Evolutionary conservation across 2,329 filamentous ascomycete species (phyloP).

Genomic region (Lecanicillium sp.): DNA sequence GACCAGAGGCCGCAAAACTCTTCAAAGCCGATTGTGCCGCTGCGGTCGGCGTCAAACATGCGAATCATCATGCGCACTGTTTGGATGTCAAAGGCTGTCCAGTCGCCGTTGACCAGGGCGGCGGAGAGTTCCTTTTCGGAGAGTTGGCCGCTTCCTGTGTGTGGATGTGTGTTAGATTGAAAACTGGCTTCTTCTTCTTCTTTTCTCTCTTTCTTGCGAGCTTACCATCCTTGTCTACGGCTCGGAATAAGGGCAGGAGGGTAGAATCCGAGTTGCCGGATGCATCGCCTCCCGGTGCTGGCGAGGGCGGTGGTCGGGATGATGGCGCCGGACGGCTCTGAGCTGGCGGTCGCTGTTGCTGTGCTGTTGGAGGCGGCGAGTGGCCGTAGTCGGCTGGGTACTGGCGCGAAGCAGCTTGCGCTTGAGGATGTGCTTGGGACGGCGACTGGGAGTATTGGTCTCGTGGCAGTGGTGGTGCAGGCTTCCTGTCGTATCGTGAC

Average conservation of each 20-base stretch:
- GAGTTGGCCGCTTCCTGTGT: constrained; percentile 64
- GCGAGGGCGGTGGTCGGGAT: constrained; percentile 58
- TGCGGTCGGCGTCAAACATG: constrained; percentile 94
- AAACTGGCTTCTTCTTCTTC: background rate
- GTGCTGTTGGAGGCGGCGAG: constrained; percentile 38
- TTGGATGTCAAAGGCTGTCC: constrained; percentile 84
- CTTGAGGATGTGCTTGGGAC: constrained; percentile 10
- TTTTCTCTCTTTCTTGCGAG: constrained; percentile 6
- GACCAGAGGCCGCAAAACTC: constrained; percentile 97
- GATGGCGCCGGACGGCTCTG: constrained; percentile 45
- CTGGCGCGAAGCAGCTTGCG: constrained; percentile 10
- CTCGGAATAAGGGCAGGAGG: constrained; percentile 77
- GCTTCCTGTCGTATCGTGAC: constrained; percentile 40
- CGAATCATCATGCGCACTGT: constrained; percentile 99
- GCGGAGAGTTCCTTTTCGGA: constrained; percentile 80
- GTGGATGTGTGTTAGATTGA: background rate
- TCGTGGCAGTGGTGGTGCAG: constrained; percentile 32
- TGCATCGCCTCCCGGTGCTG: constrained; percentile 41
- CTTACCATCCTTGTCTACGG: constrained; percentile 75
- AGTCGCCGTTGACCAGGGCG: constrained; percentile 93
- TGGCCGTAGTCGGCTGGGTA: constrained; percentile 29
- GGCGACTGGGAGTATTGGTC: constrained; percentile 10
- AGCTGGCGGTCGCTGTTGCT: constrained; percentile 28
- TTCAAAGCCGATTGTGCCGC: constrained; percentile 82
- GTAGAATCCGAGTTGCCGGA: constrained; percentile 53